Evolutionary conservation across 345 rosid genomes (phyloP).

Genomic region (Heritiera littoralis): DNA sequence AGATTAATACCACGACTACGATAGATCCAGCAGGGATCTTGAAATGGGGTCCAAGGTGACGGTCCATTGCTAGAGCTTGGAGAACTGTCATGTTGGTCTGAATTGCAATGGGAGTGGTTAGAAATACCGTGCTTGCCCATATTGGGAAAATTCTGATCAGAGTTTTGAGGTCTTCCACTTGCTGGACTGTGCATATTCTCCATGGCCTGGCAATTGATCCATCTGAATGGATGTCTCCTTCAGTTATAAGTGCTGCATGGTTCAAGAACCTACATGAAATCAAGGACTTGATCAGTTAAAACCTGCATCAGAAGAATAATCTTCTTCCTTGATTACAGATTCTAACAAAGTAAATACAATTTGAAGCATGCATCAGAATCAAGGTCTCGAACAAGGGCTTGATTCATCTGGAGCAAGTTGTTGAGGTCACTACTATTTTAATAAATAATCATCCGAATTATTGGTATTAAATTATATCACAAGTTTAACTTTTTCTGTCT

Average conservation of each 20-base stretch:
- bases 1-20: conserved; percentile 21
- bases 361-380: too few relatives aligned
- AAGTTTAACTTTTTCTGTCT: too few relatives aligned
- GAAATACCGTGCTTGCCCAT: conserved; percentile 34
- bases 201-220: conserved; percentile 38
- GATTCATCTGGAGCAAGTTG: too few relatives aligned
- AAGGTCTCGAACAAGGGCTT: too few relatives aligned
- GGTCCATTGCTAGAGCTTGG: conserved; percentile 51
- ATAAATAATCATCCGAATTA: not conserved
- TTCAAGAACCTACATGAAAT: conserved; percentile 41
- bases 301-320: too few relatives aligned
- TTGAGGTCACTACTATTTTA: not conserved
- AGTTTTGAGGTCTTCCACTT: conserved; percentile 53
- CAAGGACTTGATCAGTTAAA: not conserved
- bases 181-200: conserved; percentile 50
- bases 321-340: too few relatives aligned
- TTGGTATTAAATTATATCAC: too few relatives aligned
- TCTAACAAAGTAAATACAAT: too few relatives aligned
- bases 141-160: conserved; percentile 39
- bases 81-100: conserved; percentile 35
- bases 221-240: conserved; percentile 36
- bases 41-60: conserved; percentile 43
- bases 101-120: conserved; percentile 37
- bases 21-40: conserved; percentile 43
- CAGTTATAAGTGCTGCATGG: conserved; percentile 40